Base-by-base conservation (phyloP, 2,329 filamentous ascomycete genomes). In the Trichoderma endophyticum region DNA sequence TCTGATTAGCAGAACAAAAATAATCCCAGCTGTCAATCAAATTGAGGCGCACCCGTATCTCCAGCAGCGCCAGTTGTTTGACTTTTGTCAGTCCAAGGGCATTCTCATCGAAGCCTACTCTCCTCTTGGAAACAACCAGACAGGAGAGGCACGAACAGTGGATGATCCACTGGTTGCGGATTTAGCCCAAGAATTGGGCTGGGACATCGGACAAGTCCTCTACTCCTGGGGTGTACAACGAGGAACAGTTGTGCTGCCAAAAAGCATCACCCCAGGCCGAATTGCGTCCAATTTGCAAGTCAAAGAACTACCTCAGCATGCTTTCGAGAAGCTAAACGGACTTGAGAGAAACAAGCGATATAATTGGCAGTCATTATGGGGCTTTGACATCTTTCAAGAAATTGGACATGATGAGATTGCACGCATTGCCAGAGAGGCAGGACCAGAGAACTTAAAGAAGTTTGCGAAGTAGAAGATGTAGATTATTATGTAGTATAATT, bases 231-330 rank as follows among this genome's bases (percentile, higher is more conserved):
- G 93, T 75, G 83, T 96, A 71, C 89, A 92, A 80, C 90, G 93
- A 79, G 93, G 92, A 73, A 93, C 91, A 85, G 92, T 89, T 75
- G 93, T 97, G 67, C 93, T 97, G 77, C 93, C 93, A 78, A 97
- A 97, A 87, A 92, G 88, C 66, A 92, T 95, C 72, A 94, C 89
- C 75, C 87, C 90, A 75, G 85, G 85, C 66, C 88, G 93, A 57
- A 94, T 97, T 78, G 85, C 92, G 82, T 88, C 84, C 74, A 97
- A 97, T 86, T 93, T 90, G 28, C 39, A 70, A 7, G 59, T 61
- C 32, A 24, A 61, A 39, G 30, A 61, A 7, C 9, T 61, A 4
- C 57, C 57, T 9, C 28, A n/a, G 11, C 18, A 34, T 14, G 57
- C 11, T 11, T 60, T 60, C 11, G 15, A 60, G 8, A 30, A 60